Evolutionary conservation across 1,139 yeast genomes (phyloP), one percentile per base, ranked within the genome.

Genomic region (Yamadazyma buinensis): DNA sequence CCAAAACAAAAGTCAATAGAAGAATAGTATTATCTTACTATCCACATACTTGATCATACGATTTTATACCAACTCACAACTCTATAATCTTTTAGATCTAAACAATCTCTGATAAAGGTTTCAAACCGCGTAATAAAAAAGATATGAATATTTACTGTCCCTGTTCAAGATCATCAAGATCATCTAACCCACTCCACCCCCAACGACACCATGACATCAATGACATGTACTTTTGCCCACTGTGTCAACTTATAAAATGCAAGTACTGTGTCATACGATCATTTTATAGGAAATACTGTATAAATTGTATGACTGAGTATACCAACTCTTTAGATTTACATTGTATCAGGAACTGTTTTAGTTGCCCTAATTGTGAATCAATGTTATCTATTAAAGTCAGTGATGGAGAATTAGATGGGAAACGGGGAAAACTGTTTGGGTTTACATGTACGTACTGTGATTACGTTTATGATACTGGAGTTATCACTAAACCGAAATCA

Each of bases 331-430:
- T 42, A 12, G 55, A 50, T 4, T 36, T 49, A 1, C 44, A 52
- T 35, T 68, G 73, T 42, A 39, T 53, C 9, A 60, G 57, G 36
- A 67, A 63, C 42, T 68, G 75, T 43, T 67, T 67, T 39, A 52
- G 47, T 15, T 68, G 75, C 40, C 74, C 74, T 1, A 28, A 40
- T 10, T 68, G 74, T 43, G 34, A 44, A 3, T 45, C 66, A 1
- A 49, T 55, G 29, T 41, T 67, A 5, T 32, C 50, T 1, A 55
- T 67, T 4, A 40, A 52, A 4, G 52, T 62, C 10, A 37, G 45
- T 5, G 61, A 62, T 41, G 37, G 32, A 8, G 4, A 9, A 3
- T 21, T 33, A 1, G 46, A 49, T 19, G 57, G 49, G 2, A 35
- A 36, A 7, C 37, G 42, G 14, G 72, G 70, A 2, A 68, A 67